Percentiles rank a stretch among this genome's conserved stretches.
These are phyloP conservation scores for Globisporangium heterothallicum DNA, from an alignment of 352 stramenopile species.

Conservation along the genomic window DNA sequence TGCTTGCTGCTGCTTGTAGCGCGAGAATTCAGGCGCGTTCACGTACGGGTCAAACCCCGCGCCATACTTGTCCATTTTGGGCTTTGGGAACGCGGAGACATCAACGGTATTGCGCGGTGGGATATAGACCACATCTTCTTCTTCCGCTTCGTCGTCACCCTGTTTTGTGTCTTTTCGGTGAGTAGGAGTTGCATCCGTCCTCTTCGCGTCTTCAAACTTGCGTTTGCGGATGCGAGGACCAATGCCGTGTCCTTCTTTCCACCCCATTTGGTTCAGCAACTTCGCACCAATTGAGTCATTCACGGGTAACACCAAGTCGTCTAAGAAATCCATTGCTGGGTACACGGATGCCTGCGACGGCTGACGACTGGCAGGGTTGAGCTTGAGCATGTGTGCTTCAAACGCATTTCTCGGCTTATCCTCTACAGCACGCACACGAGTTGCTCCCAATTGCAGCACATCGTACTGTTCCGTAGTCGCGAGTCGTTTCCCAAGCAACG, in stretches of 20 bases:
- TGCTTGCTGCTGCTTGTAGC: constrained; percentile 37
- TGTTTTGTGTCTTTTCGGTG: background rate
- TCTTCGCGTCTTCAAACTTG: constrained; percentile 25
- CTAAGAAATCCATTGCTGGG: constrained; percentile 44
- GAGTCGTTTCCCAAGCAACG: constrained; percentile 74
- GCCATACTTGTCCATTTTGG: constrained; percentile 73
- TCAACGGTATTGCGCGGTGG: constrained; percentile 55
- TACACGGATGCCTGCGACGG: constrained; percentile 7
- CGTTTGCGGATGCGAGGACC: constrained; percentile 54
- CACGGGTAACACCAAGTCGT: constrained; percentile 67
- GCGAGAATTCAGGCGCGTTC: constrained; percentile 65
- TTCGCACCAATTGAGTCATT: constrained; percentile 79
- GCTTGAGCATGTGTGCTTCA: constrained; percentile 7
- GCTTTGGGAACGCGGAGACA: constrained; percentile 46
- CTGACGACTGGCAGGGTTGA: background rate
- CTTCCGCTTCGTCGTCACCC: constrained; percentile 18
- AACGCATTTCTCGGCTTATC: constrained; percentile 9
- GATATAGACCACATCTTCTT: constrained; percentile 45
- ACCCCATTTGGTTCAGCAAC: constrained; percentile 85
- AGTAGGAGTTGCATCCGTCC: background rate
- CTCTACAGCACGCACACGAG: constrained; percentile 1
- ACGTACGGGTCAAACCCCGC: constrained; percentile 74
- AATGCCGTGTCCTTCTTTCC: constrained; percentile 89
- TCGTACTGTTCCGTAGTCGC: constrained; percentile 68
- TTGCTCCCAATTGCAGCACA: constrained; percentile 35